Conservation (phyloP, 2,329 filamentous ascomycete species). For the Coniochaeta sp. region DNA sequence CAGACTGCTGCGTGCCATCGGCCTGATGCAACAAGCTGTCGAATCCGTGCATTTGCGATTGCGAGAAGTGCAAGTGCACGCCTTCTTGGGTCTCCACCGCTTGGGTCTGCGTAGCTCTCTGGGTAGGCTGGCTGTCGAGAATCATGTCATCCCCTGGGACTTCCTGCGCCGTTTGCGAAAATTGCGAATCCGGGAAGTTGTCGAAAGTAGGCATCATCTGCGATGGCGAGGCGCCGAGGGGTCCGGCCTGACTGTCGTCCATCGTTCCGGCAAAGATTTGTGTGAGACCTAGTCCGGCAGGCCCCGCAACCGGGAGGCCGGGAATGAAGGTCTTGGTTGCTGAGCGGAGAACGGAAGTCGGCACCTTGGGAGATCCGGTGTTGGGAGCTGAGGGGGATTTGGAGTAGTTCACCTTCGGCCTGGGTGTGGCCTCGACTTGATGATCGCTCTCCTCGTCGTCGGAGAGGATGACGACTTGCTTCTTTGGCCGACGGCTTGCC, state of each 20-base stretch:
- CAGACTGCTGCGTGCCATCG: constrained; percentile 54
- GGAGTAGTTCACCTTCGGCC: constrained; percentile 30
- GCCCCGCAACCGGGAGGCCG: constrained; percentile 52
- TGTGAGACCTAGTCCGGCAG: constrained; percentile 66
- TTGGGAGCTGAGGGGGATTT: constrained; percentile 34
- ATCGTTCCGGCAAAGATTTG: constrained; percentile 90
- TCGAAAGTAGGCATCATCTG: constrained; percentile 50
- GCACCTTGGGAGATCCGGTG: constrained; percentile 43
- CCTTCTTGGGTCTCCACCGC: constrained; percentile 24
- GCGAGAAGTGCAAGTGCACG: constrained; percentile 43
- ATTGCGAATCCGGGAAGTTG: constrained; percentile 50
- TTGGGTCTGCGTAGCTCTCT: constrained; percentile 24
- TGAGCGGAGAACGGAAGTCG: constrained; percentile 59
- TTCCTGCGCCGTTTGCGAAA: constrained; percentile 52
- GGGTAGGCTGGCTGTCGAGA: constrained; percentile 39
- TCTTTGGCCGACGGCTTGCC: constrained; percentile 38
- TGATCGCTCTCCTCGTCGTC: constrained; percentile 60
- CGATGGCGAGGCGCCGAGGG: constrained; percentile 28
- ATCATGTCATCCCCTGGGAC: constrained; percentile 40
- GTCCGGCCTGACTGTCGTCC: constrained; percentile 50
- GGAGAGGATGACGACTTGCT: constrained; percentile 47
- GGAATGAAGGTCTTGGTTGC: constrained; percentile 65
- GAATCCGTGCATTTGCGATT: constrained; percentile 52
- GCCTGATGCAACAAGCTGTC: constrained; percentile 45
- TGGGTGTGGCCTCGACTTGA: constrained; percentile 39